These are phyloP conservation scores for Globisporangium acanthophoron DNA, from an alignment of 352 stramenopile species.

Conservation along the genomic window DNA sequence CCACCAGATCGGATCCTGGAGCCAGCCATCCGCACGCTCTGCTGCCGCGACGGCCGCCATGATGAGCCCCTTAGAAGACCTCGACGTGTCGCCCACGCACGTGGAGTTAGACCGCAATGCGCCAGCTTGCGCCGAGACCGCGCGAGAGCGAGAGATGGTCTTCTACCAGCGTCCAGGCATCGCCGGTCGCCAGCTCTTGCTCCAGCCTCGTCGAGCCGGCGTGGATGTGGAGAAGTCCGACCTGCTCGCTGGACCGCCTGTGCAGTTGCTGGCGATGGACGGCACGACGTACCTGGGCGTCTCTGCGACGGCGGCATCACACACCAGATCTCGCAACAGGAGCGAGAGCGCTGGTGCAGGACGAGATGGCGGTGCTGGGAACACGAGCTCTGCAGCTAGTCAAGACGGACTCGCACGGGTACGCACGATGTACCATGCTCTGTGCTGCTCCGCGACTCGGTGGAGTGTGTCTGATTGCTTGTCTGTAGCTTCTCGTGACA, in stretches of 20 bases:
- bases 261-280: slow-evolving; percentile 45
- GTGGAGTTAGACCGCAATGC: neutral
- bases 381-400: neutral
- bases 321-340: neutral
- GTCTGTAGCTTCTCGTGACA: slow-evolving; percentile 35
- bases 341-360: neutral
- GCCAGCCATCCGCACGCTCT: neutral
- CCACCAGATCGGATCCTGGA: neutral
- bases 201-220: slow-evolving; percentile 6
- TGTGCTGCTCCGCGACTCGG: neutral
- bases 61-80: slow-evolving; percentile 30
- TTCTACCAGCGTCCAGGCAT: slow-evolving; percentile 47
- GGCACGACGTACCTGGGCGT: slow-evolving; percentile 39
- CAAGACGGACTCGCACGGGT: slow-evolving; percentile 20
- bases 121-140: neutral
- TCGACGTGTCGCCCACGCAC: slow-evolving; percentile 14
- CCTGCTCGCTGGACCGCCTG: slow-evolving; percentile 14
- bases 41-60: slow-evolving; percentile 10
- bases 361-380: neutral
- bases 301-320: slow-evolving; percentile 6
- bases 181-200: slow-evolving; percentile 22
- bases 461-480: neutral
- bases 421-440: neutral
- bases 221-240: slow-evolving; percentile 1
- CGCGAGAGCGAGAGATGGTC: slow-evolving; percentile 27